Evolutionary conservation across 2,329 filamentous ascomycete species (phyloP).

Genomic region (Penicillium sp.): DNA sequence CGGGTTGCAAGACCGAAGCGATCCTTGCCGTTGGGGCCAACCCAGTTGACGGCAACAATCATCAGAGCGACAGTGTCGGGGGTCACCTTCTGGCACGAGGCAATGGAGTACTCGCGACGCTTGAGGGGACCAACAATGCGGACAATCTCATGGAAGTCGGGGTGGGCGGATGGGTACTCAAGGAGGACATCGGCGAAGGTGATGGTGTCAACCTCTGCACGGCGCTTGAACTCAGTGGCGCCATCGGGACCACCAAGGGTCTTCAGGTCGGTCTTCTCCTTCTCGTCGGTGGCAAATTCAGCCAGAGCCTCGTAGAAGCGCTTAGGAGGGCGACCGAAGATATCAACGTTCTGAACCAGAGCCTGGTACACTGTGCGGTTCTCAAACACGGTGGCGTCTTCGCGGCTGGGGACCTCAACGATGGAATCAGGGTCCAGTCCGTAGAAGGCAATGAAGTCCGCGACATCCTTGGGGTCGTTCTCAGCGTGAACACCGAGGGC

Average conservation of each 20-base stretch:
- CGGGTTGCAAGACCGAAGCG: slow-evolving; percentile 92
- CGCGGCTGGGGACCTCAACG: slow-evolving; percentile 87
- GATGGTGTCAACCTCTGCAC: slow-evolving; percentile 84
- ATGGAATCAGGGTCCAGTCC: slow-evolving; percentile 78
- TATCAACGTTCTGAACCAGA: slow-evolving; percentile 88
- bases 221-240: slow-evolving; percentile 86
- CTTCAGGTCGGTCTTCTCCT: slow-evolving; percentile 77
- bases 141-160: slow-evolving; percentile 82
- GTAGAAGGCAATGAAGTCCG: slow-evolving; percentile 87
- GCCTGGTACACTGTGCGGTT: slow-evolving; percentile 92
- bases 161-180: slow-evolving; percentile 87
- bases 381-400: slow-evolving; percentile 72
- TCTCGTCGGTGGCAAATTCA: slow-evolving; percentile 79
- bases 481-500: slow-evolving; percentile 95
- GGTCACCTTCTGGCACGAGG: slow-evolving; percentile 91
- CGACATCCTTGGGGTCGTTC: slow-evolving; percentile 78
- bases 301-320: slow-evolving; percentile 93
- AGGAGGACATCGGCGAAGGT: slow-evolving; percentile 89
- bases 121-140: slow-evolving; percentile 90
- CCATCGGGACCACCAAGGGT: slow-evolving; percentile 76
- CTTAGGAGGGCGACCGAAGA: slow-evolving; percentile 95
- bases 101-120: slow-evolving; percentile 98
- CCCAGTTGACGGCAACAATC: slow-evolving; percentile 97
- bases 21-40: slow-evolving; percentile 80
- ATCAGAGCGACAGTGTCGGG: slow-evolving; percentile 88